Evolutionary conservation across 192 early-diverging fungal genomes (phyloP).

Genomic region (Coemansia sp.): DNA sequence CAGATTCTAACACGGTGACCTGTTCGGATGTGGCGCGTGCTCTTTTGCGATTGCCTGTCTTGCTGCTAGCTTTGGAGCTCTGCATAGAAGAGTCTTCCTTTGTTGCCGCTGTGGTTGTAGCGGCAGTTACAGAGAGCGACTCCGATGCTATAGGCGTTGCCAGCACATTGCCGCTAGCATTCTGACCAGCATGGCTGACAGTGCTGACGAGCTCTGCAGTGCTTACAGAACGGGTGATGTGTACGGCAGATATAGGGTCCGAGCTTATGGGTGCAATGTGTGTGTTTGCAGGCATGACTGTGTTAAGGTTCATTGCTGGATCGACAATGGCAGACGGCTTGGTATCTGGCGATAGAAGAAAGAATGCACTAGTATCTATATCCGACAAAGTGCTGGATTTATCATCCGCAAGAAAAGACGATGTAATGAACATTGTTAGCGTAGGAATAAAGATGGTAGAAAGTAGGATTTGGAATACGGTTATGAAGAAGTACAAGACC

Average conservation of each 20-base stretch:
- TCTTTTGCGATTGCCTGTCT: constrained; percentile 57
- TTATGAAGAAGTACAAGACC: background rate
- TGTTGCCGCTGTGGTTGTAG: background rate
- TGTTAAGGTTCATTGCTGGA: constrained; percentile 6
- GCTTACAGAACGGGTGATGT: background rate
- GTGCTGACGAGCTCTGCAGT: background rate
- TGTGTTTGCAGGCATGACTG: constrained; percentile 2
- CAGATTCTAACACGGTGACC: constrained; percentile 67
- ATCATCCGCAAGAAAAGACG: constrained; percentile 13
- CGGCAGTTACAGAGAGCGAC: constrained; percentile 1
- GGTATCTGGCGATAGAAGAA: constrained; percentile 2
- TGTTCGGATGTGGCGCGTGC: constrained; percentile 72
- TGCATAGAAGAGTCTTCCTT: background rate
- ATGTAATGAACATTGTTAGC: constrained; percentile 14
- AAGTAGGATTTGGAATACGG: background rate
- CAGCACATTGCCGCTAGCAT: background rate
- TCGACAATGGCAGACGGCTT: background rate
- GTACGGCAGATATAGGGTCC: background rate
- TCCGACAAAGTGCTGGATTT: background rate
- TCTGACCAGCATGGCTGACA: background rate
- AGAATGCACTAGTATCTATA: constrained; percentile 5
- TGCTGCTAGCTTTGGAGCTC: constrained; percentile 18
- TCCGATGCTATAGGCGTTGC: constrained; percentile 8
- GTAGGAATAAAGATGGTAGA: background rate
- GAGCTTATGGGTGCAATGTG: background rate